Conservation (phyloP, 2,329 filamentous ascomycete genomes). For the Colletotrichum noveboracense region DNA sequence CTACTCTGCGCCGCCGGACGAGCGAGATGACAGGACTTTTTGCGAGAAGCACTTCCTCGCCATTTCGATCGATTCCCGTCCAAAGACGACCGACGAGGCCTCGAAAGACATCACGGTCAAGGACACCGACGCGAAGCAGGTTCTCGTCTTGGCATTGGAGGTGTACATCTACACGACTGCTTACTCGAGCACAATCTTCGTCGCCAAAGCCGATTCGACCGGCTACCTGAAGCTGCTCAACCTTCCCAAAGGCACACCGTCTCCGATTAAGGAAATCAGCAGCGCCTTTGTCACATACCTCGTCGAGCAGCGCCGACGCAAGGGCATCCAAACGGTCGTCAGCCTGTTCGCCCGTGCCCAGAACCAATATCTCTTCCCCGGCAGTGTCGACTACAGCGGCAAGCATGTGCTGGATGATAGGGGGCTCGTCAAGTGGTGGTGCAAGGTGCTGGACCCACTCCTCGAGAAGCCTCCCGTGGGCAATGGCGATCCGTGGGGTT, state of each 20-base stretch:
- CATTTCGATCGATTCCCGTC: constrained; percentile 47
- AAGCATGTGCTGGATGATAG: constrained; percentile 95
- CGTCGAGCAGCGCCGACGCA: constrained; percentile 68
- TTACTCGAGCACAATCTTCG: constrained; percentile 84
- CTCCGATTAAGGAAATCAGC: constrained; percentile 76
- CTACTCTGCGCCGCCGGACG: constrained; percentile 77
- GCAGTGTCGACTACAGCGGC: constrained; percentile 80
- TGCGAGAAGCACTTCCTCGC: constrained; percentile 82
- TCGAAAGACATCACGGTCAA: constrained; percentile 28
- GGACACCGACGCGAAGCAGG: constrained; percentile 40
- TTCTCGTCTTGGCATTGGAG: constrained; percentile 85
- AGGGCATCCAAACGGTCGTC: constrained; percentile 73
- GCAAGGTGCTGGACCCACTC: constrained; percentile 80
- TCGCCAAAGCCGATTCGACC: constrained; percentile 96
- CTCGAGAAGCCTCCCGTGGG: constrained; percentile 52
- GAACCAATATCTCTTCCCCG: constrained; percentile 92
- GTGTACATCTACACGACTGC: constrained; percentile 85
- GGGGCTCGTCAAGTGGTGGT: constrained; percentile 95
- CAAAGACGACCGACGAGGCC: constrained; percentile 20
- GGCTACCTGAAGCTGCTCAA: constrained; percentile 77
- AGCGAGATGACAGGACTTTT: constrained; percentile 77
- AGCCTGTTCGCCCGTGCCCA: constrained; percentile 93
- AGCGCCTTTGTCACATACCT: constrained; percentile 80
- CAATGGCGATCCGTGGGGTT: constrained; percentile 41
- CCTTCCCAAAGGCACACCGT: constrained; percentile 66